phyloP scores from a whole-genome alignment of 257 asterid genomes.

The Pogostemon cablin region DNA sequence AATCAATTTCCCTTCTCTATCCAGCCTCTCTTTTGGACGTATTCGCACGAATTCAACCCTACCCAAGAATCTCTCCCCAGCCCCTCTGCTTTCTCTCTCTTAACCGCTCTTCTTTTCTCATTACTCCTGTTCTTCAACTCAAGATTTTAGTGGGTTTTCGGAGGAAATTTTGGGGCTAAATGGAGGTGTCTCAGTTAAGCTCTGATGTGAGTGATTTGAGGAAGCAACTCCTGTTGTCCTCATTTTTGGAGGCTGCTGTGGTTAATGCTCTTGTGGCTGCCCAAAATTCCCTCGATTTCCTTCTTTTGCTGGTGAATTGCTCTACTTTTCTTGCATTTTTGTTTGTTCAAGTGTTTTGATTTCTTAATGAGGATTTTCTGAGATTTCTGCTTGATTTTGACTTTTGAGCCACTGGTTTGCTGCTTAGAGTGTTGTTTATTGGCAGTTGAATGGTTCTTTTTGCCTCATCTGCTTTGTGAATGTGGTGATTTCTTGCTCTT shows the following conservation, averaged over 20 bases:
- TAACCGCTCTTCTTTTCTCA: conserved; percentile 21
- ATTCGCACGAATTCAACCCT: conserved; percentile 50
- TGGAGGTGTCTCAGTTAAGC: conserved; percentile 67
- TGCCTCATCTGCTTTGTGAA: conserved; percentile 11
- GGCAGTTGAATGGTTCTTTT: conserved; percentile 8
- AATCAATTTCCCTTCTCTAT: conserved; percentile 14
- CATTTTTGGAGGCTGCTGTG: conserved; percentile 48
- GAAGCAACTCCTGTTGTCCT: conserved; percentile 43
- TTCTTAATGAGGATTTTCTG: conserved; percentile 35
- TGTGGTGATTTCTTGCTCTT: conserved; percentile 10
- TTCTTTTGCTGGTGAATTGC: conserved; percentile 61
- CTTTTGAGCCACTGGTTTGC: conserved; percentile 22
- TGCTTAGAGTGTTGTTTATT: conserved; percentile 12
- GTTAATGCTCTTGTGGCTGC: conserved; percentile 55
- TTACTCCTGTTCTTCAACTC: conserved; percentile 3
- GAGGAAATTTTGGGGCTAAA: conserved; percentile 30
- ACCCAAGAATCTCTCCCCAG: conserved; percentile 36
- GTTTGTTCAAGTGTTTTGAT: conserved; percentile 11
- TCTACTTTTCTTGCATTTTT: not conserved
- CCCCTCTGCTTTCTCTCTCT: conserved; percentile 34
- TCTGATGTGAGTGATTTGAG: conserved; percentile 45
- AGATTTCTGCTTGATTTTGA: conserved; percentile 21
- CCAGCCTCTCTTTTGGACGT: conserved; percentile 49
- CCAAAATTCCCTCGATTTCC: conserved; percentile 60
- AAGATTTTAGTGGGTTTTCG: conserved; percentile 18